phyloP scores from a whole-genome alignment of 768 basidiomycete genomes.

The Leccinum rimulosum region DNA sequence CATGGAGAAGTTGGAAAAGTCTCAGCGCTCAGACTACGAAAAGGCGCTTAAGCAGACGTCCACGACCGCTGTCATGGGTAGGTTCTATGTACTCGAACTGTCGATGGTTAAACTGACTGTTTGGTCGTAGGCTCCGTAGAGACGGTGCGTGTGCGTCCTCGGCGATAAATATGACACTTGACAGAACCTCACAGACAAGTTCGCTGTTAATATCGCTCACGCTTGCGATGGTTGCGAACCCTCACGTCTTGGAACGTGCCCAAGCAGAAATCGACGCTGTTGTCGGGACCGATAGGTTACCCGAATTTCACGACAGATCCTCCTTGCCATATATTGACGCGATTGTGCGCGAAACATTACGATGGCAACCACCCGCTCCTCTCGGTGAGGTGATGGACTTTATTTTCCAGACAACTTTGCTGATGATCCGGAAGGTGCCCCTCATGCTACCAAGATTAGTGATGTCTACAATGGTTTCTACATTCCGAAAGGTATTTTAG shows the following conservation, averaged over 20 bases:
- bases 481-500: slow-evolving; percentile 45
- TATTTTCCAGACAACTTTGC: not conserved
- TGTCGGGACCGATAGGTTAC: slow-evolving; percentile 8
- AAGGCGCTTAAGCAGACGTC: slow-evolving; percentile 17
- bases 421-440: slow-evolving; percentile 6
- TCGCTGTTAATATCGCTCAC: slow-evolving; percentile 2
- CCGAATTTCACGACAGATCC: slow-evolving; percentile 7
- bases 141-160: slow-evolving; percentile 2
- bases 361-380: slow-evolving; percentile 11
- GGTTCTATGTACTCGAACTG: not conserved
- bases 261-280: slow-evolving; percentile 11
- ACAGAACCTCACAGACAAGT: slow-evolving; percentile 1
- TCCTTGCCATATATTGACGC: slow-evolving; percentile 12
- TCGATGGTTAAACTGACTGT: not conserved
- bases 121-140: slow-evolving; percentile 10
- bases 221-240: slow-evolving; percentile 14
- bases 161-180: not conserved
- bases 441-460: slow-evolving; percentile 31
- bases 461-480: slow-evolving; percentile 44
- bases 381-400: not conserved
- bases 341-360: slow-evolving; percentile 9
- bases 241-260: slow-evolving; percentile 7
- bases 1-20: slow-evolving; percentile 8
- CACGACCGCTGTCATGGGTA: slow-evolving; percentile 17
- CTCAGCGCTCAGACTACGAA: slow-evolving; percentile 8